Conservation (phyloP, 257 asterid genomes). For the Eucommia ulmoides region DNA sequence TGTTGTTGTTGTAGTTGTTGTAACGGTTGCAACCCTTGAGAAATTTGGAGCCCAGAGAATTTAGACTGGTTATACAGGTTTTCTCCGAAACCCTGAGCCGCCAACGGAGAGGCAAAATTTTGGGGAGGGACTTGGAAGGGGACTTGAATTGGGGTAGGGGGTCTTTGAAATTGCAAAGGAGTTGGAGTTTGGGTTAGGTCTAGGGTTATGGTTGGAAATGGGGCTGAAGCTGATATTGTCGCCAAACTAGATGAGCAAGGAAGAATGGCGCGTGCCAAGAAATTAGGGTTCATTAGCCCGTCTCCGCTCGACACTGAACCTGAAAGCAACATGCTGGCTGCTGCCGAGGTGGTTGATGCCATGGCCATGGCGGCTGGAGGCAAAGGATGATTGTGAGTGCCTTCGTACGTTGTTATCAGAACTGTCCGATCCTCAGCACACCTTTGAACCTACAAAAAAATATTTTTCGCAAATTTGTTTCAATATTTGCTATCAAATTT, state of each 20-base stretch:
- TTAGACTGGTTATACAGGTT: slow-evolving; percentile 57
- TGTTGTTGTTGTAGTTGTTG: not conserved
- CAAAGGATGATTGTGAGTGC: slow-evolving; percentile 82
- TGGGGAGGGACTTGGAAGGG: slow-evolving; percentile 23
- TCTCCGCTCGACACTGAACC: slow-evolving; percentile 90
- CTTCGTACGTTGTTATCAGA: slow-evolving; percentile 84
- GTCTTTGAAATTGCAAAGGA: slow-evolving; percentile 33
- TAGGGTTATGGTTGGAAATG: slow-evolving; percentile 83
- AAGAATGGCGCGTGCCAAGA: slow-evolving; percentile 58
- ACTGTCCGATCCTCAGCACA: slow-evolving; percentile 75
- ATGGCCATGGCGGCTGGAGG: slow-evolving; percentile 98
- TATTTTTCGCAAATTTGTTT: no score
- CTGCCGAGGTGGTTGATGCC: slow-evolving; percentile 95
- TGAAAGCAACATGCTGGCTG: slow-evolving; percentile 84
- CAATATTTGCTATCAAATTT: no score
- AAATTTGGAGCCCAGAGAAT: slow-evolving; percentile 70
- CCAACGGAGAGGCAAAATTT: not conserved
- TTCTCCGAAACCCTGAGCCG: slow-evolving; percentile 45
- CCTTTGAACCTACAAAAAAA: slow-evolving; percentile 84
- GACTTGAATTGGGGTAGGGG: slow-evolving; percentile 36
- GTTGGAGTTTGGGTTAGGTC: slow-evolving; percentile 75
- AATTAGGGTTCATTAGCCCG: slow-evolving; percentile 65
- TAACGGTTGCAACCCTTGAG: slow-evolving; percentile 18
- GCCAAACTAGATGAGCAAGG: slow-evolving; percentile 83
- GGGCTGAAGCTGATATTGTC: slow-evolving; percentile 91